These are phyloP conservation scores for Tubosaeta sp. DNA, from an alignment of 768 basidiomycete genomes.

Conservation along the genomic window DNA sequence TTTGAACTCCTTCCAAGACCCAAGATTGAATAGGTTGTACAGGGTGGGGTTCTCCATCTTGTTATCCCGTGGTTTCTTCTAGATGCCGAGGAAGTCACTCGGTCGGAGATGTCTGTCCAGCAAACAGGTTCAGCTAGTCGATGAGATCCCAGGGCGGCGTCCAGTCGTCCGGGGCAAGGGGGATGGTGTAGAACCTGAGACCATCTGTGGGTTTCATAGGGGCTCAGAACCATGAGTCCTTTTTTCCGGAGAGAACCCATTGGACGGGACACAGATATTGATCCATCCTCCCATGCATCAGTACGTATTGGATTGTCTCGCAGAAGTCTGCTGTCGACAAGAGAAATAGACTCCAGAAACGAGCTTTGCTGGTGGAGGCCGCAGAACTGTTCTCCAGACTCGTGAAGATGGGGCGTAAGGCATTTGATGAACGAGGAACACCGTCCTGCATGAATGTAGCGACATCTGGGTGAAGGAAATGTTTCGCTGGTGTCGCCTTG, in stretches of 20 bases:
- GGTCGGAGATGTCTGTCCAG: background rate
- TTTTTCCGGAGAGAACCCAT: background rate
- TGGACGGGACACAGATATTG: slow-evolving; percentile 1
- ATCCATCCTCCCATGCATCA: background rate
- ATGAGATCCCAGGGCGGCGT: background rate
- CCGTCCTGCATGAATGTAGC: background rate
- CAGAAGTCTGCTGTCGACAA: slow-evolving; percentile 2
- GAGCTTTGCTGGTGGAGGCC: background rate
- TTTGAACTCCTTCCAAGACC: background rate
- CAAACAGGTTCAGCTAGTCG: background rate
- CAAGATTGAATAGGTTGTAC: background rate
- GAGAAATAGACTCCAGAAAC: background rate
- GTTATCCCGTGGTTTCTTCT: background rate
- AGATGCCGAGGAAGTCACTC: background rate
- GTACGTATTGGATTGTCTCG: background rate
- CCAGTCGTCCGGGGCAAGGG: background rate
- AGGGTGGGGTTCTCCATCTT: background rate
- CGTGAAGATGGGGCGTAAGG: background rate
- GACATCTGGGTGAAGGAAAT: slow-evolving; percentile 3
- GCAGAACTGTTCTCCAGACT: background rate
- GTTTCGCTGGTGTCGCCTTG: background rate
- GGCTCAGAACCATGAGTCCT: slow-evolving; percentile 1
- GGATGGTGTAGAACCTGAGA: background rate
- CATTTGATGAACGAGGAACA: background rate
- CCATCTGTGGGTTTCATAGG: background rate